Base-by-base conservation (phyloP, 345 rosid genomes). In the Eutrema heterophyllum region DNA sequence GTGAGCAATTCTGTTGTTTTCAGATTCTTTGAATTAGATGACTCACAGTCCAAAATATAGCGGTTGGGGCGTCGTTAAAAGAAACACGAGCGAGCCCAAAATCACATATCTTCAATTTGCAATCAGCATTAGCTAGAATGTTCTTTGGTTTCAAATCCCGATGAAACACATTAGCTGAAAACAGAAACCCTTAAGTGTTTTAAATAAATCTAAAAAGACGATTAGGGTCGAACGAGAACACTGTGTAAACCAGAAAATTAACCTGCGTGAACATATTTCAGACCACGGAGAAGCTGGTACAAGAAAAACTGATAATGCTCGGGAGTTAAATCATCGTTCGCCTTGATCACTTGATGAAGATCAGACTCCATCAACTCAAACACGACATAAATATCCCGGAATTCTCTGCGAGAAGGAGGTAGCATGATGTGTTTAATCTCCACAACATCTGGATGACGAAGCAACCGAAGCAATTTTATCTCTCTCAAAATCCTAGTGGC, bases 281-380 rank as follows among this genome's bases (percentile, higher is more conserved):
- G 81, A 75, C 99, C 92, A 51, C 99, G 94, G 56, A 95, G 98
- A 81, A 95, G 99, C 84, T 95, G 99, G 75, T 95, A 95, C 75
- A 95, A 72, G 84, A 95, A 95, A 81, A 92, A 95, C 73, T 89
- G 99, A 83, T 90, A 82, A 81, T 95, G 99, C 79, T 95, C 98
- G 3, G 99, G 96, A 60, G 97, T 90, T 43, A 95, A 86, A 83
- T 95, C 97, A 84, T 92, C 98, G 67, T 95, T 95, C 2, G 97
- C 97, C 81, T 84, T 95, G 67, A 95, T 95, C 16, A 92, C 99
- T 80, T 95, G 98, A 73, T 95, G 99, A 49, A 95, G 97, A 75
- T 95, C 99, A 59, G 99, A 95, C 80, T 95, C 99, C 99, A 95
- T 95, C 81, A 94, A 77, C 82, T 94, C 98, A 32, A 94, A 92